Conservation (phyloP, 1,284 basidiomycete genomes). For the Ganoderma meredithae region DNA sequence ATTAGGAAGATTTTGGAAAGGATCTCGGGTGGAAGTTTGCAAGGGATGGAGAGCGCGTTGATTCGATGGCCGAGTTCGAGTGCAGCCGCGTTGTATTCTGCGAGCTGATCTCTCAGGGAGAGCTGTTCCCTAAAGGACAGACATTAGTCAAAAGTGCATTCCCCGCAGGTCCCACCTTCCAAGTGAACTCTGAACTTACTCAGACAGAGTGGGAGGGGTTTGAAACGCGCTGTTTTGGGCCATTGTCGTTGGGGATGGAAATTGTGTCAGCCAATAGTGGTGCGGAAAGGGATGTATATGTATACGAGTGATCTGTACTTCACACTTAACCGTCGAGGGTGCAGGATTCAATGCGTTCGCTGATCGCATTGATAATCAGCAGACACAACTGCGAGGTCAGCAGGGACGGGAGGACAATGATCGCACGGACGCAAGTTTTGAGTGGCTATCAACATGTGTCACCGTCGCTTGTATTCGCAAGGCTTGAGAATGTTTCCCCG, state of each 20-base stretch:
- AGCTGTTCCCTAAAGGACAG: background rate
- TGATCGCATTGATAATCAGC: constrained; percentile 5
- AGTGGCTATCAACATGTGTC: constrained; percentile 10
- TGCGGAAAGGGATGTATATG: background rate
- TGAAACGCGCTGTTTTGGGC: background rate
- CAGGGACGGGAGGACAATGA: background rate
- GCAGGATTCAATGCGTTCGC: background rate
- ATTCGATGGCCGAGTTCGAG: constrained; percentile 14
- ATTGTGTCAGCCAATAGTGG: background rate
- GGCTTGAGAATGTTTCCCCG: constrained; percentile 81
- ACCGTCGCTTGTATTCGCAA: constrained; percentile 97
- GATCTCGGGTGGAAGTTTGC: constrained; percentile 23
- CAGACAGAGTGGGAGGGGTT: background rate
- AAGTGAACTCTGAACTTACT: background rate
- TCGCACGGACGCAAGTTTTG: background rate
- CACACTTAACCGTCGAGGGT: background rate
- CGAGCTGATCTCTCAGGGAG: constrained; percentile 12
- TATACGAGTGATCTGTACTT: background rate
- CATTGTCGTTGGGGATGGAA: background rate
- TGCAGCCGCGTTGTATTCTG: constrained; percentile 4
- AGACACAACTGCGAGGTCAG: background rate
- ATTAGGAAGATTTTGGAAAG: constrained; percentile 19
- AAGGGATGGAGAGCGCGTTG: constrained; percentile 20
- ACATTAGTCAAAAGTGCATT: background rate
- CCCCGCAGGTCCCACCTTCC: background rate